Conservation (phyloP, 345 rosid species). For the Eucalyptus marginata region DNA sequence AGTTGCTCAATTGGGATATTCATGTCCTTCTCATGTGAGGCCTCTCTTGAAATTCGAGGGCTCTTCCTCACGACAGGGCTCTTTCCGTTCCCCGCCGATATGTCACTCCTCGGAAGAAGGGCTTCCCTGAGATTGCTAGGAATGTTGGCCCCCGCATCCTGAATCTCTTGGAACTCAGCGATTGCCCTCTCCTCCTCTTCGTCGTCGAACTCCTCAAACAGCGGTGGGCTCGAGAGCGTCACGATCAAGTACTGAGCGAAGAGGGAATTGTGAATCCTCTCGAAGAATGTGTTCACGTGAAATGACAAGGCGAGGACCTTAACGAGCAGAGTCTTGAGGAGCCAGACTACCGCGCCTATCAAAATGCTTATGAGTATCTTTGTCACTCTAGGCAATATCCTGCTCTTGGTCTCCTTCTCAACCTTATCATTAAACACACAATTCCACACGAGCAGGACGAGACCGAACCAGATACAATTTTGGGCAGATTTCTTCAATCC, state of each 20-base stretch:
- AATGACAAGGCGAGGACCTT: constrained; percentile 28
- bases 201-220: background rate
- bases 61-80: background rate
- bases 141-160: background rate
- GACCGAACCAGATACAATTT: constrained; percentile 4
- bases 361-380: constrained; percentile 24
- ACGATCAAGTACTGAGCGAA: constrained; percentile 34
- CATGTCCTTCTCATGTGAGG: background rate
- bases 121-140: background rate
- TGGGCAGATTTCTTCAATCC: constrained; percentile 29
- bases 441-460: constrained; percentile 23
- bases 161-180: background rate
- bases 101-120: constrained; percentile 1
- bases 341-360: constrained; percentile 30
- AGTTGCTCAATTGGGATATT: constrained; percentile 13
- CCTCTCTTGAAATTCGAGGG: background rate
- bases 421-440: constrained; percentile 8
- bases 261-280: constrained; percentile 37
- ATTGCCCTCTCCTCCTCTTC: background rate
- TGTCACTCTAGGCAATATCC: constrained; percentile 22
- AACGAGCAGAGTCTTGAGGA: constrained; percentile 31
- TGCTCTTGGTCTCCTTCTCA: constrained; percentile 10
- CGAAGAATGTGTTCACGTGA: constrained; percentile 19
- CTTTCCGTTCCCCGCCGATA: background rate
- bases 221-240: constrained; percentile 19